Conservation (phyloP, 2,329 filamentous ascomycete species). For the Aspergillus pseudonomiae region DNA sequence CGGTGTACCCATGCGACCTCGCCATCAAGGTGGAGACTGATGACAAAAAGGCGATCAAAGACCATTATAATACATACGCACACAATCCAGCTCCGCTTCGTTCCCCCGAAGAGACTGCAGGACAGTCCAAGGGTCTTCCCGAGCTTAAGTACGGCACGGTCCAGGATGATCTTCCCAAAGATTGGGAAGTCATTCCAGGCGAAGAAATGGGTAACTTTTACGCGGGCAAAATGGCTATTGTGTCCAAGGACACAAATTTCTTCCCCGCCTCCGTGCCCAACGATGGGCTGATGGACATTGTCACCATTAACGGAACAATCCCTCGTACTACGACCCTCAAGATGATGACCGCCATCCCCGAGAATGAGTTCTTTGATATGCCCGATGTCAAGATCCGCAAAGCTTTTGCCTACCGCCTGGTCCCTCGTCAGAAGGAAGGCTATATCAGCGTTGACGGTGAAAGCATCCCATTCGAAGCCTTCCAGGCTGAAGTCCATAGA, state of each 20-base stretch:
- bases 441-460: slow-evolving; percentile 97
- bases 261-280: slow-evolving; percentile 76
- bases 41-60: slow-evolving; percentile 72
- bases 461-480: slow-evolving; percentile 79
- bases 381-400: slow-evolving; percentile 80
- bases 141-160: slow-evolving; percentile 77
- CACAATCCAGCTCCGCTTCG: slow-evolving; percentile 32
- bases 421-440: slow-evolving; percentile 71
- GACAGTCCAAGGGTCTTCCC: slow-evolving; percentile 64
- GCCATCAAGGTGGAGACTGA: slow-evolving; percentile 80
- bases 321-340: slow-evolving; percentile 66
- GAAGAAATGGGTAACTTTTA: slow-evolving; percentile 90
- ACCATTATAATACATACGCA: slow-evolving; percentile 65
- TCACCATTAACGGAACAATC: slow-evolving; percentile 78
- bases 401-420: slow-evolving; percentile 82
- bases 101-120: slow-evolving; percentile 36
- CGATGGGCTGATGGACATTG: slow-evolving; percentile 84
- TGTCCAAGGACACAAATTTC: slow-evolving; percentile 85
- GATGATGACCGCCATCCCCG: slow-evolving; percentile 72
- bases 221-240: slow-evolving; percentile 90
- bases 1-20: slow-evolving; percentile 84
- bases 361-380: slow-evolving; percentile 77
- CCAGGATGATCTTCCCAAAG: slow-evolving; percentile 72
- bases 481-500: slow-evolving; percentile 86
- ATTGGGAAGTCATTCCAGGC: slow-evolving; percentile 74